Evolutionary conservation across 1,284 basidiomycete genomes (phyloP).

Genomic region (Ganoderma lucidum): DNA sequence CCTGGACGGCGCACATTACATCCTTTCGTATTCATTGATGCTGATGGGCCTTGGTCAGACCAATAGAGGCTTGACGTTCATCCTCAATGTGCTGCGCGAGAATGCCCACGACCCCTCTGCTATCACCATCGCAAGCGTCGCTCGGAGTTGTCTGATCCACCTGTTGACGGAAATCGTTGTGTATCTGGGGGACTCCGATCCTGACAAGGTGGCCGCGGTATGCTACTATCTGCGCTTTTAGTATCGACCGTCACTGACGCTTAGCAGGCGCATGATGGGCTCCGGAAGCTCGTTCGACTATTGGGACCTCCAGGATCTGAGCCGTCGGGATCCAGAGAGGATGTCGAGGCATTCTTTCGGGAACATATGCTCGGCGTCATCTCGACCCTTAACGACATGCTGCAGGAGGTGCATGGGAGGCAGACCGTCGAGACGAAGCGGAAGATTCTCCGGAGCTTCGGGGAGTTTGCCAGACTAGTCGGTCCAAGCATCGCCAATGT

Average conservation of each 20-base stretch:
- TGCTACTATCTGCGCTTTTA: conserved; percentile 30
- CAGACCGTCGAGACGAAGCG: conserved; percentile 72
- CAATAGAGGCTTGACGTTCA: conserved; percentile 66
- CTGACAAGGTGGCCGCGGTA: conserved; percentile 53
- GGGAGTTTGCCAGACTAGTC: conserved; percentile 75
- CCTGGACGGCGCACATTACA: conserved; percentile 65
- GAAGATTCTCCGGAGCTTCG: conserved; percentile 83
- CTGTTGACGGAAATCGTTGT: conserved; percentile 81
- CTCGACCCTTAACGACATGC: conserved; percentile 80
- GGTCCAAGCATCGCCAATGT: conserved; percentile 78
- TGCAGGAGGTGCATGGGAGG: conserved; percentile 84
- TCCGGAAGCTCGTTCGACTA: conserved; percentile 64
- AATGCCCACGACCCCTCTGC: conserved; percentile 44
- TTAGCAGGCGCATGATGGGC: conserved; percentile 63
- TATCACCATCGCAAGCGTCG: conserved; percentile 60
- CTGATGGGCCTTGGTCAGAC: conserved; percentile 60
- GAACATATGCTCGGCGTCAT: conserved; percentile 84
- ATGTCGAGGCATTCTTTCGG: conserved; percentile 67
- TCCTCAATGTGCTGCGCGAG: conserved; percentile 59
- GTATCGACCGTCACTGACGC: conserved; percentile 8
- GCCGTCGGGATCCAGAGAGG: conserved; percentile 6
- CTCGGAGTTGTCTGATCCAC: conserved; percentile 71
- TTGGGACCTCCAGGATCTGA: conserved; percentile 34
- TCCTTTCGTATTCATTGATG: conserved; percentile 80
- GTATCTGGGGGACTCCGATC: conserved; percentile 73